Percentiles rank a stretch among this genome's conserved stretches.
Evolutionary conservation across 768 basidiomycete species (phyloP).

Genomic region (Rhizopogon salebrosus): DNA sequence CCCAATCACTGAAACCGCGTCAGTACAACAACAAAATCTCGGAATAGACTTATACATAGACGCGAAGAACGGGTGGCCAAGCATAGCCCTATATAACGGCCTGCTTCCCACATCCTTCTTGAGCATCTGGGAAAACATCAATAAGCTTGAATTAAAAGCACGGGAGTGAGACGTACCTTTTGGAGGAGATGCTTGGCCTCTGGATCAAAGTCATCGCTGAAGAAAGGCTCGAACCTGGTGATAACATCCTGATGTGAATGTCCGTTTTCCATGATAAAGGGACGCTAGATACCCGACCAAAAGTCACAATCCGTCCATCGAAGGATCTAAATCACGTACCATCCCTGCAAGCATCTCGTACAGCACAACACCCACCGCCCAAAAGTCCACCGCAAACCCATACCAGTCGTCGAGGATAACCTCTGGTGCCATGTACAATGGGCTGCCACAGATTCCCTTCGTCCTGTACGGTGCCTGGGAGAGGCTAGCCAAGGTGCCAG

Average conservation of each 20-base stretch:
- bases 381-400: constrained; percentile 10
- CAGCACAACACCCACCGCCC: constrained; percentile 9
- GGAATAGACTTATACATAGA: neutral
- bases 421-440: constrained; percentile 10
- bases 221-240: neutral
- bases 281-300: neutral
- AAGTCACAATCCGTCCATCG: neutral
- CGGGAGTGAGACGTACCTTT: neutral
- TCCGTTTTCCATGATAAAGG: neutral
- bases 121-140: constrained; percentile 7
- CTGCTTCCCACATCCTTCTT: constrained; percentile 1
- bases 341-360: constrained; percentile 8
- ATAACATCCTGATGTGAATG: neutral
- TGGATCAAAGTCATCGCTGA: neutral
- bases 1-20: constrained; percentile 2
- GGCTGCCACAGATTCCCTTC: constrained; percentile 9
- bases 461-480: constrained; percentile 5
- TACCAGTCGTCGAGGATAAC: constrained; percentile 1
- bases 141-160: neutral
- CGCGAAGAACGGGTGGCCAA: constrained; percentile 5
- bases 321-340: neutral
- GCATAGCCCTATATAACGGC: constrained; percentile 5
- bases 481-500: neutral
- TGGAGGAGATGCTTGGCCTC: constrained; percentile 1
- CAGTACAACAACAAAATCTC: neutral